Base-by-base conservation (phyloP, 2,329 filamentous ascomycete species). In the Apiospora marii region DNA sequence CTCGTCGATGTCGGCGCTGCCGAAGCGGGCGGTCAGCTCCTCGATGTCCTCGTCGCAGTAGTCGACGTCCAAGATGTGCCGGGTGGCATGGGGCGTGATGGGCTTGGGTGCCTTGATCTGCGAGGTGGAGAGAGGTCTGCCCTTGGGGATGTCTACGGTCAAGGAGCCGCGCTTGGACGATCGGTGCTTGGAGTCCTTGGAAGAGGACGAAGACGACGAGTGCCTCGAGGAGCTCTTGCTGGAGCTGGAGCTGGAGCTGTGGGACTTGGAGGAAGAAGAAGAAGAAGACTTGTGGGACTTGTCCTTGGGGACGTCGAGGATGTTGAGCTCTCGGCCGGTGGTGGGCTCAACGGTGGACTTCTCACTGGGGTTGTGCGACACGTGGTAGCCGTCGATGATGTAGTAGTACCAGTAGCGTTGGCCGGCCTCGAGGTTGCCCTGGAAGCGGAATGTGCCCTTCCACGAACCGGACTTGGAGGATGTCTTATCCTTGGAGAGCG, bases 371-470 rank as follows among this genome's bases (percentile, higher is more conserved):
- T 98, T 96, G 89, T 98, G 96, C 74, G 95, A 95, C 83, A 97
- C 93, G 84, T 98, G 95, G 91, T 98, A 98, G 79, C 96, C 96
- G 84, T 99, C 96, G 84, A 98, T 96, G 91, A 98, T 98, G 90
- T 98, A 99, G 91, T 99, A 99, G 92, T 98, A 99, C 96, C 96
- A 99, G 91, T 98, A 98, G 82, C 96, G 92, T 83, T 94, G 92
- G 83, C 96, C 95, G 79, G 94, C 88, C 87, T 96, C 92, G 79
- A 98, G 90, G 74, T 94, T 96, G 75, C 92, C 93, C 86, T 96
- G 93, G 87, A 99, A 98, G 86, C 94, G 93, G 89, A 99, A 98
- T 80, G 94, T 97, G 81, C 96, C 96, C 84, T 95, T 94, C 95
- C 96, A 98, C 78, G 93, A 93, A 82, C 95, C 95, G 72, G 93